A percentile compares a stretch with the other conserved stretches of the same genome.
phyloP scores from a whole-genome alignment of 352 stramenopile species.

The Phytophthora agathidicida region DNA sequence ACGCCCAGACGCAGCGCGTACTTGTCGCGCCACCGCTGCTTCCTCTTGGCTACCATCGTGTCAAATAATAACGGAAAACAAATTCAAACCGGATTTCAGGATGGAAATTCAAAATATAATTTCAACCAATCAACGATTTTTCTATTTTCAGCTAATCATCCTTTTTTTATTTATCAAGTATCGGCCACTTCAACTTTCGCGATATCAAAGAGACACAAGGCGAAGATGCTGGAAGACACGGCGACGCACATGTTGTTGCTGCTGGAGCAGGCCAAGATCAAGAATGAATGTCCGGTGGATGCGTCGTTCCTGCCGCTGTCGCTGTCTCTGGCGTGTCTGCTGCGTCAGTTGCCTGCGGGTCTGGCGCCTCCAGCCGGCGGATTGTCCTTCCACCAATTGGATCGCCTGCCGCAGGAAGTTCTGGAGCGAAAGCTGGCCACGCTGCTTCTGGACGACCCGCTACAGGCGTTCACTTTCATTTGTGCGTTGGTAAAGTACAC shows the following conservation, averaged over 20 bases:
- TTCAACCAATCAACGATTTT: neutral
- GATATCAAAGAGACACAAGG: neutral
- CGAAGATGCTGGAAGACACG: slow-evolving; percentile 57
- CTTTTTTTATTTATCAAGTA: no score
- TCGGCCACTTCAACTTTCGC: neutral
- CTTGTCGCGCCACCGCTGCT: slow-evolving; percentile 40
- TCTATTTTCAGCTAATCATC: no score
- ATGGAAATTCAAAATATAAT: no score
- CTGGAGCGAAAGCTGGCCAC: slow-evolving; percentile 41
- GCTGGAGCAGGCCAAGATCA: slow-evolving; percentile 53
- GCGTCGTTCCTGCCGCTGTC: slow-evolving; percentile 59
- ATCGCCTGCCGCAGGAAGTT: slow-evolving; percentile 37
- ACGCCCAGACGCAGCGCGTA: slow-evolving; percentile 43
- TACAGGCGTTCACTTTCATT: slow-evolving; percentile 39
- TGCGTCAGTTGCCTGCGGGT: slow-evolving; percentile 48
- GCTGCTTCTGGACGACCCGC: slow-evolving; percentile 31
- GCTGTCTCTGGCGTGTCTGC: slow-evolving; percentile 50
- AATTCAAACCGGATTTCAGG: no score
- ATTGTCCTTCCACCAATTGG: slow-evolving; percentile 51
- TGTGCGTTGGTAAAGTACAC: slow-evolving; percentile 47
- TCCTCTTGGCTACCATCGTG: neutral
- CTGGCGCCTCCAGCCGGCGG: slow-evolving; percentile 40
- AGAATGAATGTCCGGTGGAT: slow-evolving; percentile 44
- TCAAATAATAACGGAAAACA: no score
- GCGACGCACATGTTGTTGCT: slow-evolving; percentile 54